Percentiles rank a stretch among this genome's conserved stretches.
Conservation (phyloP, 2,329 filamentous ascomycete genomes). For the Didymella pomorum region DNA sequence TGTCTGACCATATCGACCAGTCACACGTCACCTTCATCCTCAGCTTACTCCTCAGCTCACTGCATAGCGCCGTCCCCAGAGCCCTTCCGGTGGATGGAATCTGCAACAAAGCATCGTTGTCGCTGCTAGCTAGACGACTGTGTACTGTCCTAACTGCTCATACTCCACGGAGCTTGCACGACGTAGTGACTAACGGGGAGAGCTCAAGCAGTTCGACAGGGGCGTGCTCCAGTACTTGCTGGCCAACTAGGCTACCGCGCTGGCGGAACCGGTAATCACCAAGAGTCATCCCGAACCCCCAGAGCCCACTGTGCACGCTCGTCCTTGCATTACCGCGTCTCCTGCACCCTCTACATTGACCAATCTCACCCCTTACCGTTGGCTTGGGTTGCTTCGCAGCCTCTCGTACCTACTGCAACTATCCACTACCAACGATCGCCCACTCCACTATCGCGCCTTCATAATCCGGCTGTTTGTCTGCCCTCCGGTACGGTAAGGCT, state of each 20-base stretch:
- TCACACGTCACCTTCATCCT: conserved; percentile 37
- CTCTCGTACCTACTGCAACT: conserved; percentile 26
- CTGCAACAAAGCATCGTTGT: not conserved
- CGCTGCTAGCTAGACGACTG: conserved; percentile 23
- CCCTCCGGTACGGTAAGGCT: conserved; percentile 36
- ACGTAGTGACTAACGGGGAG: conserved; percentile 46
- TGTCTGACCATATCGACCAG: conserved; percentile 26
- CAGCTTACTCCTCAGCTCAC: conserved; percentile 41
- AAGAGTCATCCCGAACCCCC: conserved; percentile 40
- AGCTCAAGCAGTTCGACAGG: conserved; percentile 38
- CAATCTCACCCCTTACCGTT: conserved; percentile 40
- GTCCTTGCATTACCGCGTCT: conserved; percentile 43
- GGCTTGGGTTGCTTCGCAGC: conserved; percentile 34
- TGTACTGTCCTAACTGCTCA: conserved; percentile 31
- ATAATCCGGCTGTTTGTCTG: conserved; percentile 30
- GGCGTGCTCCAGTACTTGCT: conserved; percentile 42
- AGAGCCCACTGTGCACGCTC: conserved; percentile 36
- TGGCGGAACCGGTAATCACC: conserved; percentile 46
- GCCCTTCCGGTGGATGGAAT: not conserved
- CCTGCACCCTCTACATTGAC: conserved; percentile 30
- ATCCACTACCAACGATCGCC: conserved; percentile 35
- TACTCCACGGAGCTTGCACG: conserved; percentile 44
- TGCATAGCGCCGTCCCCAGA: conserved; percentile 40
- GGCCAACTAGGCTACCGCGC: conserved; percentile 44
- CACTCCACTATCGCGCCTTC: conserved; percentile 44